phyloP scores from a whole-genome alignment of 2,329 filamentous ascomycete species.

The Ophiostoma quercus region DNA sequence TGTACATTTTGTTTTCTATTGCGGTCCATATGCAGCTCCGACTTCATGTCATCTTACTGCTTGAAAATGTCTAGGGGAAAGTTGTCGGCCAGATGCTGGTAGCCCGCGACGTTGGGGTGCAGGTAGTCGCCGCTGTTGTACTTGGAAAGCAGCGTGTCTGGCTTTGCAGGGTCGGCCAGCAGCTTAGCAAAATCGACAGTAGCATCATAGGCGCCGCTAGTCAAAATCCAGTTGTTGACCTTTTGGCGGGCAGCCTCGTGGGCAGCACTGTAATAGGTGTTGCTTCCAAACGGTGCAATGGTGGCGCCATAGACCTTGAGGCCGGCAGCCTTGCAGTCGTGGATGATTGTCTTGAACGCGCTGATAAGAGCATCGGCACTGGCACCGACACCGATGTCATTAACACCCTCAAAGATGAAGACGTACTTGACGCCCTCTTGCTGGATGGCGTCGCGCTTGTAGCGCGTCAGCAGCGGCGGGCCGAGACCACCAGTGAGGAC shows the following conservation, averaged over 20 bases:
- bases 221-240: not conserved
- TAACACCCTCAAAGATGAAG: not conserved
- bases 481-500: not conserved
- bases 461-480: not conserved
- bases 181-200: not conserved
- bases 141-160: not conserved
- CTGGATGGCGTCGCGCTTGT: not conserved
- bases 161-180: not conserved
- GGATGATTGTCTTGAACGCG: conserved; percentile 55
- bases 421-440: not conserved
- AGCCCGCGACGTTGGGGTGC: not conserved
- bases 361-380: conserved; percentile 47
- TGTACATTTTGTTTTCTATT: conserved; percentile 31
- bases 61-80: not conserved
- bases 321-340: conserved; percentile 48
- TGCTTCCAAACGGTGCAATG: conserved; percentile 54
- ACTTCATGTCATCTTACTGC: not conserved
- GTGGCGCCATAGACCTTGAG: conserved; percentile 58
- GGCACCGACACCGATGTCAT: conserved; percentile 56
- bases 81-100: not conserved
- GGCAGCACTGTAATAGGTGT: not conserved
- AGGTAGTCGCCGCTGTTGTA: not conserved
- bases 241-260: not conserved
- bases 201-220: not conserved
- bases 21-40: conserved; percentile 23